These are phyloP conservation scores for Pharus latifolius DNA, from an alignment of 176 grass and related monocot genomes.

Conservation along the genomic window DNA sequence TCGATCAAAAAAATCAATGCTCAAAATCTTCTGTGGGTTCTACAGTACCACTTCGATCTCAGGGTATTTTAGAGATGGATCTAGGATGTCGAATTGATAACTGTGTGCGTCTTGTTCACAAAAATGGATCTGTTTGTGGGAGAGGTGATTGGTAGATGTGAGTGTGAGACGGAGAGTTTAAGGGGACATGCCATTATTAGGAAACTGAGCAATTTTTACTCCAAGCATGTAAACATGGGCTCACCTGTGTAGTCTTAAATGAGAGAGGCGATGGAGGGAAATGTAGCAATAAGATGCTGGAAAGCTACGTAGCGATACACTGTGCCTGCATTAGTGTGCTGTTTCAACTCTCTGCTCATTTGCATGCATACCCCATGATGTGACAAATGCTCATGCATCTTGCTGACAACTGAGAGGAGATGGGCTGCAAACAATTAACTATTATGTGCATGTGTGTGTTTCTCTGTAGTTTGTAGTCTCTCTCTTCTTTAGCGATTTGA, in stretches of 20 bases:
- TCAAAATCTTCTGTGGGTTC: too few relatives aligned
- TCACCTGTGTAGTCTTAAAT: background rate
- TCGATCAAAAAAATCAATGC: too few relatives aligned
- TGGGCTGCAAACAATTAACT: background rate
- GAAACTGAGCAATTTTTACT: background rate
- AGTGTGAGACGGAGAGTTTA: background rate
- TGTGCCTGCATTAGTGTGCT: background rate
- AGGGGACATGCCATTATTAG: background rate
- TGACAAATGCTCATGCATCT: background rate
- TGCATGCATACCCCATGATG: background rate
- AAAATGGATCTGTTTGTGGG: too few relatives aligned
- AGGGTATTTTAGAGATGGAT: too few relatives aligned
- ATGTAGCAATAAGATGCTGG: background rate
- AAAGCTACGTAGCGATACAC: background rate
- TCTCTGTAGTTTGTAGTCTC: background rate
- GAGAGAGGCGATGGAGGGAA: background rate
- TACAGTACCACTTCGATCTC: too few relatives aligned
- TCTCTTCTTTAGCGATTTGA: too few relatives aligned
- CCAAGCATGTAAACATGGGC: background rate
- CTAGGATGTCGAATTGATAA: too few relatives aligned
- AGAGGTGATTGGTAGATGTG: background rate
- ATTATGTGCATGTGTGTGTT: background rate
- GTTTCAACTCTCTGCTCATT: background rate
- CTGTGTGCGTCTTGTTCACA: too few relatives aligned
- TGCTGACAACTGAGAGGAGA: background rate